Evolutionary conservation across 169 alveolate genomes (phyloP).

Genomic region (Cardiosporidium cionae): DNA sequence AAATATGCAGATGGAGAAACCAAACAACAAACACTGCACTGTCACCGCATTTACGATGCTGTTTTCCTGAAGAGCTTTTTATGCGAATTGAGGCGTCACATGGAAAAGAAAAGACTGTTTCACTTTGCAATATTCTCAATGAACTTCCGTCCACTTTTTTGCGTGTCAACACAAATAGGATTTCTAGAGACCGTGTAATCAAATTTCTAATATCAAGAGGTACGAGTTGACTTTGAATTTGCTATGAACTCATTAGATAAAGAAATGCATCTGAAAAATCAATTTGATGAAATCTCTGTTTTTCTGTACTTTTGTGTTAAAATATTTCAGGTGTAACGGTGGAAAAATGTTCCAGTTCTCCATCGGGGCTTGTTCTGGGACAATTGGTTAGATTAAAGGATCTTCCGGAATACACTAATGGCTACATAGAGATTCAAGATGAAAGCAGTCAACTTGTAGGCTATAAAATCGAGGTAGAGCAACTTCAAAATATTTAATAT

Average conservation of each 20-base stretch:
- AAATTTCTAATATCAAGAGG: slow-evolving; percentile 54
- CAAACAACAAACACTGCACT: slow-evolving; percentile 58
- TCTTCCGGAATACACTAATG: slow-evolving; percentile 73
- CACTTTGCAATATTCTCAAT: slow-evolving; percentile 61
- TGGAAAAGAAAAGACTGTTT: slow-evolving; percentile 58
- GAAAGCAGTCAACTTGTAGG: slow-evolving; percentile 77
- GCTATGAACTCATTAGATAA: neutral
- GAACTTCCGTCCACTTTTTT: slow-evolving; percentile 68
- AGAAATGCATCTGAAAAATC: neutral
- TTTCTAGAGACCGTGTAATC: slow-evolving; percentile 43
- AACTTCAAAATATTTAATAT: no score
- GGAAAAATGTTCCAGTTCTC: slow-evolving; percentile 69
- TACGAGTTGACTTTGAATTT: neutral
- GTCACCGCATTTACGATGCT: slow-evolving; percentile 63
- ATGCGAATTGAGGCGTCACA: slow-evolving; percentile 48
- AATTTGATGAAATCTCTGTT: neutral
- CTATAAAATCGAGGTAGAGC: slow-evolving; percentile 30
- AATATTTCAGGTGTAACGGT: slow-evolving; percentile 53
- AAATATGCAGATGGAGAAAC: slow-evolving; percentile 71
- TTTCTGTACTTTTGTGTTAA: neutral
- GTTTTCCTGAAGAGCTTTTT: slow-evolving; percentile 68
- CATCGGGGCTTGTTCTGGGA: slow-evolving; percentile 66
- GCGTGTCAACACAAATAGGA: slow-evolving; percentile 50
- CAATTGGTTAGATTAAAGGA: slow-evolving; percentile 59
- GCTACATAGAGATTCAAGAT: slow-evolving; percentile 85